Evolutionary conservation across 2,329 filamentous ascomycete genomes (phyloP).

Genomic region (Neocucurbitaria cava): DNA sequence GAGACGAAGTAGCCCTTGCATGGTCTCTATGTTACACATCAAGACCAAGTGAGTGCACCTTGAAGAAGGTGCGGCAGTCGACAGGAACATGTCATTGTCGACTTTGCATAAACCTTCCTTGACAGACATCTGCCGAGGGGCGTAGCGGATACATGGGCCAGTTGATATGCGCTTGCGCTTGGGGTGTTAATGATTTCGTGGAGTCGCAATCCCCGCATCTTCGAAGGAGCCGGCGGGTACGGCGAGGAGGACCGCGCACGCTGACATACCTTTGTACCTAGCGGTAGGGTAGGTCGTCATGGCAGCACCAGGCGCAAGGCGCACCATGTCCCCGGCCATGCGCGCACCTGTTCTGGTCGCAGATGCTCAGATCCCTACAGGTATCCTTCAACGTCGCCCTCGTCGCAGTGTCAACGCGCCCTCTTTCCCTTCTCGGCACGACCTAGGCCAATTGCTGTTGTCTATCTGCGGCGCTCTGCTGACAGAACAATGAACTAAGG

Average conservation of each 20-base stretch:
- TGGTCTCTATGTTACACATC: too few species aligned
- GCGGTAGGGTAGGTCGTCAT: too few species aligned
- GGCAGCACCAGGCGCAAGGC: neutral
- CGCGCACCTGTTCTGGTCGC: neutral
- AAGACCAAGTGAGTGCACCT: too few species aligned
- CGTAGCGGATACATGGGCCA: neutral
- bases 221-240: neutral
- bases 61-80: too few species aligned
- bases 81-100: too few species aligned
- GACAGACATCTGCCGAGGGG: neutral
- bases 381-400: neutral
- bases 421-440: slow-evolving; percentile 6
- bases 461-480: slow-evolving; percentile 11
- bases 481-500: slow-evolving; percentile 25
- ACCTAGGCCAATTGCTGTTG: slow-evolving; percentile 6
- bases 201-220: too few species aligned
- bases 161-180: too few species aligned
- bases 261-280: too few species aligned
- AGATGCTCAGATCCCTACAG: neutral
- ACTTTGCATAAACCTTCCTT: too few species aligned
- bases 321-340: neutral
- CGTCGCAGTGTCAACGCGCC: slow-evolving; percentile 4
- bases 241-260: neutral
- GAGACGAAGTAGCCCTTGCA: too few species aligned
- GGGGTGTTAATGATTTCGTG: too few species aligned